Evolutionary conservation across 179 eudicot species (phyloP).

Genomic region (Patellifolia procumbens): DNA sequence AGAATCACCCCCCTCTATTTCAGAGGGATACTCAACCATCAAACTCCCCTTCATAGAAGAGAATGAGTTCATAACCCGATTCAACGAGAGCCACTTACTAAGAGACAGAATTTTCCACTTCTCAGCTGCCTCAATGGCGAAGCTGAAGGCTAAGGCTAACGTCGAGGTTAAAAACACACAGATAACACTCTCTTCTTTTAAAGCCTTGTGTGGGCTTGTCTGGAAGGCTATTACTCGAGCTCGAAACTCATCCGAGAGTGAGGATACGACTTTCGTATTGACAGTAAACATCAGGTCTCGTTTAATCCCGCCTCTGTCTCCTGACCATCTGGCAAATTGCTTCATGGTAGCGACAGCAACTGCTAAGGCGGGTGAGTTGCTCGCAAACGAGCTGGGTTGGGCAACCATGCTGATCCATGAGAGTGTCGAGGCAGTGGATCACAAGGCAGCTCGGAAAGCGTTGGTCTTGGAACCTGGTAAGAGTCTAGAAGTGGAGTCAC

Average conservation of each 20-base stretch:
- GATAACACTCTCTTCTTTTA: conserved; percentile 18
- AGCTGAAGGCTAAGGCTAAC: conserved; percentile 30
- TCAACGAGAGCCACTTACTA: neutral
- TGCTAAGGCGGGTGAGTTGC: conserved; percentile 21
- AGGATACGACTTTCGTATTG: neutral
- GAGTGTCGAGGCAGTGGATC: neutral
- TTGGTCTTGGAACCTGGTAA: neutral
- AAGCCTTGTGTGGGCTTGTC: conserved; percentile 31
- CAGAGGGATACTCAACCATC: neutral
- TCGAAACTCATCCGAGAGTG: neutral
- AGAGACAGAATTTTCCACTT: neutral
- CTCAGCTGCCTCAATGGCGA: neutral
- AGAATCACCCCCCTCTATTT: conserved; percentile 1
- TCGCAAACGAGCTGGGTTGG: conserved; percentile 22
- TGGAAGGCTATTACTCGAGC: conserved; percentile 31
- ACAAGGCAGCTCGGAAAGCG: neutral
- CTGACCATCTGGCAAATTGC: conserved; percentile 33
- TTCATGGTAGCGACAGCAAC: neutral
- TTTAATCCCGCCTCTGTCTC: conserved; percentile 30
- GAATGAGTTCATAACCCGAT: neutral
- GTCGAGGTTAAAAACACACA: conserved; percentile 3
- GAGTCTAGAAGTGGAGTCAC: neutral
- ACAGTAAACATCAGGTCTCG: conserved; percentile 27
- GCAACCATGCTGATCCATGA: conserved; percentile 20
- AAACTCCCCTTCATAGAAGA: conserved; percentile 1